Evolutionary conservation across 257 asterid species (phyloP).

Genomic region (Petunia secreta): DNA sequence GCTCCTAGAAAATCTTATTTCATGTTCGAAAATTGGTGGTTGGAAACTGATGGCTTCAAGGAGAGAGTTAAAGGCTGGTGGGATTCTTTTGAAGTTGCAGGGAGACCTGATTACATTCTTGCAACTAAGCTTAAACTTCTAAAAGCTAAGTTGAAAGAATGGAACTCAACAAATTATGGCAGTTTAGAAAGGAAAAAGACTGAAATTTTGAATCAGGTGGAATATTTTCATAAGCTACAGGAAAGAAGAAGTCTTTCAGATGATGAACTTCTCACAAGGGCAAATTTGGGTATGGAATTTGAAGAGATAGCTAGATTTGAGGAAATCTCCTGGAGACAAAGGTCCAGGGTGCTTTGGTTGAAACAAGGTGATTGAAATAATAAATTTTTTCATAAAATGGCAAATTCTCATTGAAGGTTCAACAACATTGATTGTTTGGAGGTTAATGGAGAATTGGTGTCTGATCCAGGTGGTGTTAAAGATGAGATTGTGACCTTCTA

Average conservation of each 20-base stretch:
- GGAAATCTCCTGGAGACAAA: not conserved
- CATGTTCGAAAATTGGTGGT: not conserved
- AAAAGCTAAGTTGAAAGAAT: too few species aligned
- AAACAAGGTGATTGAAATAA: too few species aligned
- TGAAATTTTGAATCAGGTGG: not conserved
- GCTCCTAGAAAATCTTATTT: not conserved
- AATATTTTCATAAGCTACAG: not conserved
- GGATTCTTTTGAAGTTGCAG: not conserved
- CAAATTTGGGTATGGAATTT: too few species aligned
- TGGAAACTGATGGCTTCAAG: not conserved
- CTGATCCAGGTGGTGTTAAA: too few species aligned
- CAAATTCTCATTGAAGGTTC: too few species aligned
- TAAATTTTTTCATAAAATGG: too few species aligned
- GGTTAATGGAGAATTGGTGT: too few species aligned
- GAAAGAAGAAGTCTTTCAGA: not conserved
- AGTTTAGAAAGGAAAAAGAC: too few species aligned
- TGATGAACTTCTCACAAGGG: not conserved
- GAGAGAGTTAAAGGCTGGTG: not conserved
- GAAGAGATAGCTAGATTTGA: not conserved
- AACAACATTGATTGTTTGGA: too few species aligned
- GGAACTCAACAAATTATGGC: not conserved
- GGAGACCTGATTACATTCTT: not conserved
- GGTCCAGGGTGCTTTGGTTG: too few species aligned
- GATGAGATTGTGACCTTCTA: too few species aligned
- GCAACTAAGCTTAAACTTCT: not conserved